Evolutionary conservation across 1,284 basidiomycete genomes (phyloP), one percentile per base, ranked within the genome.

Genomic region (Rhodofomes roseus): DNA sequence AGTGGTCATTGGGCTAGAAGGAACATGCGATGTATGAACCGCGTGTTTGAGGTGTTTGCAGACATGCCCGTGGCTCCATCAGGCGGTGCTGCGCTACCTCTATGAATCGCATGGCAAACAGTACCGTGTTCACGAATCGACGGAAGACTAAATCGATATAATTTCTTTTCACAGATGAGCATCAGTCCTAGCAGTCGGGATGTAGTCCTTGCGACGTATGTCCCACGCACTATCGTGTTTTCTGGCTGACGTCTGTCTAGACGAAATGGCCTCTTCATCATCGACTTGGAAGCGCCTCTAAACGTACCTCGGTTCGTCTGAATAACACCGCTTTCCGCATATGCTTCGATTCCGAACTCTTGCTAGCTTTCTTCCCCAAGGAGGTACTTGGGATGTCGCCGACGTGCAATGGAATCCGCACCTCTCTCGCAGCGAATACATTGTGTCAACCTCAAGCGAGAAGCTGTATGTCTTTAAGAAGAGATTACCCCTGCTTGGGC

Each of bases 361-460:
- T 82, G 83, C 7, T 12, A n/a, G 80, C 79, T 55, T 87, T 67
- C 81, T 98, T 11, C 95, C 96, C 2, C 95, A 99, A 74, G 92
- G 94, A 12, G 95, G 95, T 2, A 94, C 92, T 9, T 98, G 96
- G 94, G 94, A 97, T 68, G 95, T 98, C 3, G 96, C 96, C 6
- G 96, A 91, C 65, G 89, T 96, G 2, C 96, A 99, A 71, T 99
- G 96, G 96, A 96, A 96, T 57, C 96, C 96, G 1, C 96, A 98
- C 70, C 85, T 85, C 0, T 79, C 82, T 7, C 86, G 90, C 14
- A 86, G 90, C 54, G 89, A 96, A 66, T 95, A 96, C 68, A 94
- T 99, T 56, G 91, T 96, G 22, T 96, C 94, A 1, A 99, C 97
- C 0, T 96, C 93, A 0, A 93, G 92, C 53, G 94, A 98, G 73